Base-by-base conservation (phyloP, 257 asterid species). In the Solanum corneliomulleri region DNA sequence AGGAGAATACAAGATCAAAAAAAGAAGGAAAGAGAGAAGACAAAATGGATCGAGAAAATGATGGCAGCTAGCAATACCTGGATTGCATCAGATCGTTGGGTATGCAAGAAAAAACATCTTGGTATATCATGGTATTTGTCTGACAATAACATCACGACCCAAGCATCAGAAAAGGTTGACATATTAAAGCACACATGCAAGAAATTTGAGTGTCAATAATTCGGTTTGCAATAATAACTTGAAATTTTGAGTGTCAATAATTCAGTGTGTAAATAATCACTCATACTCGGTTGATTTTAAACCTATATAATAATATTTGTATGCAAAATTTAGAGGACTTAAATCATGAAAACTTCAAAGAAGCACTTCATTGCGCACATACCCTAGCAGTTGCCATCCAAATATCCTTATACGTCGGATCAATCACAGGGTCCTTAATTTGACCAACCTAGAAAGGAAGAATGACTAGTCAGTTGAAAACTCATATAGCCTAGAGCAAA, bases 321-420 rank as follows among this genome's bases (percentile, higher is more conserved):
- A 27, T 81, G 68, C 44, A 11, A 49, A 80, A 11, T 9, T 56
- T 11, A 12, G 18, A 18, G 29, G 16, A 77, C 14, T 49, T 47
- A 7, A 81, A 80, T 80, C 85, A 49, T 47, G 69, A 81, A 81
- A 81, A 47, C 49, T 52, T 86, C 75, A 27, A 37, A 87, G 80
- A 52, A 72, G 78, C 15, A 86, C 58, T 60, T 72, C 37, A 44
- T 2, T n/a, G 27, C n/a, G 66, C 83, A 49, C 92, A 91, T 88
- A 97, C 99, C 98, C 92, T 95, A 72, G 99, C 99, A 85, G 97
- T 93, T 66, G 98, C 93, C 98, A 94, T 95, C 99, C 99, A 97
- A 88, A 94, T 92, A 92, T 95, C 94, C 89, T 92, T 97, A 88
- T 97, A 97, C 83, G 98, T 97, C 70, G 97, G 92, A 87, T 95